Base-by-base conservation (phyloP, 2,329 filamentous ascomycete species). In the Celoporthe dispersa region DNA sequence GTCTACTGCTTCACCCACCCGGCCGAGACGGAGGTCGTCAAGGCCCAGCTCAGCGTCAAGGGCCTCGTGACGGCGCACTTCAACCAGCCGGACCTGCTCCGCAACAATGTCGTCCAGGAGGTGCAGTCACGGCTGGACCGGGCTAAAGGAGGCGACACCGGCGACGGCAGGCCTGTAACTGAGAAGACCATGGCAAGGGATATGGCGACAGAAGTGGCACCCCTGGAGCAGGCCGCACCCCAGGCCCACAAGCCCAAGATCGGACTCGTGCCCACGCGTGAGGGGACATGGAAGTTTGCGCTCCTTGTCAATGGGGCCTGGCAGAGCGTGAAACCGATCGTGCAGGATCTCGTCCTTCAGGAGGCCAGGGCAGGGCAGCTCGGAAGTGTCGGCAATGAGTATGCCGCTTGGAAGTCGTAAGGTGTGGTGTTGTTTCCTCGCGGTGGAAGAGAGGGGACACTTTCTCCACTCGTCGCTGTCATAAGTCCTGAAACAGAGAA, bases 1-100 rank as follows among this genome's bases (percentile, higher is more conserved):
- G 41, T 64, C n/a, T 64, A 53, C 31, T 64, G 44, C 28, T 64
- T 64, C 62, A 64, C 62, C 9, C 62, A 64, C 14, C 62, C 62
- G 25, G 62, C 62, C 14, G 44, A 64, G 44, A 64, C 62, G 1
- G 62, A 53, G 62, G 28, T 64, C 6, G 31, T 64, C 39, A 48
- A 53, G 44, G 62, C 25, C n/a, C 62, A 51, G 25, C 62, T 64
- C n/a, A 64, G 62, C 22, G 44, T 48, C 11, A 64, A 37, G 39
- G 62, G 62, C n/a, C 62, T 64, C 16, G 44, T 33, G 3, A 22
- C 25, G 39, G 62, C 44, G 5, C 37, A 53, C 44, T 64, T 64
- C 28, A 33, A 53, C 16, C 39, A 64, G 11, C 62, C 44, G 6
- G 62, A 53, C 19, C 39, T 48, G 37, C 28, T 48, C 41, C 62